A percentile compares a stretch with the other conserved stretches of the same genome.
These are phyloP conservation scores for Papiliotrema laurentii DNA, from an alignment of 1,284 basidiomycete species.

Conservation along the genomic window DNA sequence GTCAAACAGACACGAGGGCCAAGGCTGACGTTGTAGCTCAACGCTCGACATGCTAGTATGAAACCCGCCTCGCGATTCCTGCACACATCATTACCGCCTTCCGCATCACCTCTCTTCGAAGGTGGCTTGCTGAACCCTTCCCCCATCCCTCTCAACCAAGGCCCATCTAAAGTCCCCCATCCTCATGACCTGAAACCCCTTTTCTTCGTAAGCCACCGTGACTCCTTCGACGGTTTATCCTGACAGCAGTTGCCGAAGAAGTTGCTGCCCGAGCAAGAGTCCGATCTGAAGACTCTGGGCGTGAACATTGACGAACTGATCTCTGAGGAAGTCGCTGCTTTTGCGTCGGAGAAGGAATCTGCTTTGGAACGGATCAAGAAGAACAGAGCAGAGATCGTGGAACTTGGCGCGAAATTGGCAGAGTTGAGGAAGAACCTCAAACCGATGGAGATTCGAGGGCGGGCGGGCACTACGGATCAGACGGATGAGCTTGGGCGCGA, in stretches of 20 bases:
- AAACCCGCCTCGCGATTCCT: slow-evolving; percentile 35
- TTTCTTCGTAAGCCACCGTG: slow-evolving; percentile 34
- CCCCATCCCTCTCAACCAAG: slow-evolving; percentile 34
- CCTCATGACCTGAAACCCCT: slow-evolving; percentile 29
- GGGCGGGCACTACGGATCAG: slow-evolving; percentile 1
- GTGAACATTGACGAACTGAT: slow-evolving; percentile 32
- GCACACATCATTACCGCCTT: slow-evolving; percentile 24
- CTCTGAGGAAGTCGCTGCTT: slow-evolving; percentile 23
- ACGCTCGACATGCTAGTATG: slow-evolving; percentile 33
- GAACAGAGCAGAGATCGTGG: slow-evolving; percentile 26
- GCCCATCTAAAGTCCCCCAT: slow-evolving; percentile 23
- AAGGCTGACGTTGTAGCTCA: slow-evolving; percentile 26
- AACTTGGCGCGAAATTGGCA: slow-evolving; percentile 21
- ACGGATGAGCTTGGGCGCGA: slow-evolving; percentile 8
- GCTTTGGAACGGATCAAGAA: slow-evolving; percentile 13
- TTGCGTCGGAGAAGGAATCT: slow-evolving; percentile 29
- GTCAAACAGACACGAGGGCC: not conserved
- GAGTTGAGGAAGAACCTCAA: slow-evolving; percentile 26
- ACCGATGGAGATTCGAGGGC: slow-evolving; percentile 12
- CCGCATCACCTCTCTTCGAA: slow-evolving; percentile 18
- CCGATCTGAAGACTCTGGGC: slow-evolving; percentile 23
- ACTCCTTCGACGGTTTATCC: not conserved
- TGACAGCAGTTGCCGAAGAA: slow-evolving; percentile 37
- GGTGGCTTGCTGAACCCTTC: slow-evolving; percentile 25
- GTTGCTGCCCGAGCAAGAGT: slow-evolving; percentile 38